Evolutionary conservation across 2,329 filamentous ascomycete genomes (phyloP), one percentile per base, ranked within the genome.

Genomic region (Pseudopyrenochaeta lycopersici): DNA sequence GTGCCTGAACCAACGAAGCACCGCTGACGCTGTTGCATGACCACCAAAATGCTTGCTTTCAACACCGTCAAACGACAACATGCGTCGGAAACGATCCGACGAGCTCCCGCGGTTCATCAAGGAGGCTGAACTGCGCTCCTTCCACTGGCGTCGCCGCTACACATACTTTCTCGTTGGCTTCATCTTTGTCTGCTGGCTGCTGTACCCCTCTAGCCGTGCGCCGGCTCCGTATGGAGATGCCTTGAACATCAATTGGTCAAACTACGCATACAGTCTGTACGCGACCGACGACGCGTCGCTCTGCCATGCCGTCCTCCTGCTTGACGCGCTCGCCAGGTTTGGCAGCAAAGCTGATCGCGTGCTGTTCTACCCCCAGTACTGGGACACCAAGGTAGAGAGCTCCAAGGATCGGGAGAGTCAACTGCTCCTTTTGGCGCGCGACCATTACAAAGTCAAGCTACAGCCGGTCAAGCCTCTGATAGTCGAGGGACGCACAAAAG

Each of bases 391-490:
- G 29, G 56, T 76, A 18, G 50, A 63, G 23, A 61, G 61, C 49
- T 41, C 66, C 14, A 56, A 46, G 35, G 74, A 77, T 47, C 67
- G 74, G 31, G 74, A 78, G 29, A 80, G 79, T 52, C 79, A 81
- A 56, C 66, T 85, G 54, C 68, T 85, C 12, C 62, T 77, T 5
- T 56, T 81, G 60, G 84, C 84, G 18, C 74, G 76, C 56, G 76
- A 81, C 47, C 67, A 74, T 17, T 85, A 83, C 68, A 77, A 80
- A 7, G 83, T 81, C 30, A 77, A 81, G 49, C 66, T 85, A 38
- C 71, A 80, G 45, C 82, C 83, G 11, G 75, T 83, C 35, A 66
- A 77, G 47, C 71, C 81, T 6, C 72, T 75, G 49, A 68, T 51
- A 32, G 72, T 76, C 39, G 71, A 76, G 49, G 60, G 68, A 44